phyloP scores from a whole-genome alignment of 305 asterid species.

The Plantago coronopus region DNA sequence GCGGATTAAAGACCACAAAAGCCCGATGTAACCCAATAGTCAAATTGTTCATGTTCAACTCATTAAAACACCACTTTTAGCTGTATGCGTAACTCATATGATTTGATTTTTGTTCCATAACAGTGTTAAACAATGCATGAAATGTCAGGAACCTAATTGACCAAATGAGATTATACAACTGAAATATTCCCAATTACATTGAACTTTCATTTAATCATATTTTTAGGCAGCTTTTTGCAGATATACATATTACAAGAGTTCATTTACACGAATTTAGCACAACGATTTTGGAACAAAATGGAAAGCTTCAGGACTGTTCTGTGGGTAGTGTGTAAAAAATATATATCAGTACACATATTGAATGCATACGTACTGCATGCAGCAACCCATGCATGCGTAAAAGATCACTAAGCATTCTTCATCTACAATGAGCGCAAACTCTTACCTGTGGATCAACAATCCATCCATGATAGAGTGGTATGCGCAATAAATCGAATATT shows the following conservation, averaged over 20 bases:
- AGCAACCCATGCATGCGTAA: background rate
- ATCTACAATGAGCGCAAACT: constrained; percentile 1
- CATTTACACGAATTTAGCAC: no score
- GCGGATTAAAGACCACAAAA: background rate
- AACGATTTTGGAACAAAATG: no score
- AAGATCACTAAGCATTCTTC: background rate
- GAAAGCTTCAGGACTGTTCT: no score
- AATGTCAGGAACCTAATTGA: no score
- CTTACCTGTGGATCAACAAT: constrained; percentile 95
- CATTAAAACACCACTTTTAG: background rate
- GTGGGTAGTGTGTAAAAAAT: background rate
- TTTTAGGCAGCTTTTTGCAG: no score
- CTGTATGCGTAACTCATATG: background rate
- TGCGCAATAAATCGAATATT: constrained; percentile 85
- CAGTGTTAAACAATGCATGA: no score
- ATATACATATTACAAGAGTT: no score
- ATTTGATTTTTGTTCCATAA: no score
- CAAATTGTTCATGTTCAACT: no score
- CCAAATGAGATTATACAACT: no score
- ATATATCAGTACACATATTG: background rate
- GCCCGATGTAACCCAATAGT: background rate
- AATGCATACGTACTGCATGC: background rate
- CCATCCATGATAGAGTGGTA: constrained; percentile 99
- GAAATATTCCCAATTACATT: background rate
- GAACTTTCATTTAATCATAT: background rate